Evolutionary conservation across 441 rosid species (phyloP).

Genomic region (Jatropha podagrica): DNA sequence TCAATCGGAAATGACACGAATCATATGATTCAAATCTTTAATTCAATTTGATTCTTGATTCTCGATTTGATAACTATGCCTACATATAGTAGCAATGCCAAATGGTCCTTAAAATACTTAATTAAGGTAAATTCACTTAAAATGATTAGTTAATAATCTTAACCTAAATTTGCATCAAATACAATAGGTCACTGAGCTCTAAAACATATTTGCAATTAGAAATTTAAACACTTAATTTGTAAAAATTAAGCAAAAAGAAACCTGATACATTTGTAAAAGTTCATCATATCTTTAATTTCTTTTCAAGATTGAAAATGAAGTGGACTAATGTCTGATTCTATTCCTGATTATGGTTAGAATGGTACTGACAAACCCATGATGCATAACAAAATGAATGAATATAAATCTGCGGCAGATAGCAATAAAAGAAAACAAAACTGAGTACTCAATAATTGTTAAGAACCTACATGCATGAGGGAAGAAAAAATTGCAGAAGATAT

Average conservation of each 20-base stretch:
- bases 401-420: neutral
- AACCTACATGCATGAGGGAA: slow-evolving; percentile 12
- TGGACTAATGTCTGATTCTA: neutral
- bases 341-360: neutral
- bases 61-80: too few relatives aligned
- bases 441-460: slow-evolving; percentile 7
- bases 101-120: too few relatives aligned
- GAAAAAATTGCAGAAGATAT: slow-evolving; percentile 22
- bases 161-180: too few relatives aligned
- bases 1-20: too few relatives aligned
- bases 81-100: too few relatives aligned
- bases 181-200: too few relatives aligned
- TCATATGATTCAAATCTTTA: too few relatives aligned
- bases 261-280: neutral
- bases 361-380: neutral
- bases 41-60: too few relatives aligned
- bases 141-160: too few relatives aligned
- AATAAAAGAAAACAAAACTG: neutral
- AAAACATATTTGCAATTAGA: too few relatives aligned
- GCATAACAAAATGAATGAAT: slow-evolving; percentile 6
- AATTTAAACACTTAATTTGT: too few relatives aligned
- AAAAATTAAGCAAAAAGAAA: neutral
- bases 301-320: neutral
- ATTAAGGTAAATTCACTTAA: too few relatives aligned
- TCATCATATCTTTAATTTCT: neutral